Conservation (phyloP, 2,329 filamentous ascomycete species). For the Tolypocladium nubicola region DNA sequence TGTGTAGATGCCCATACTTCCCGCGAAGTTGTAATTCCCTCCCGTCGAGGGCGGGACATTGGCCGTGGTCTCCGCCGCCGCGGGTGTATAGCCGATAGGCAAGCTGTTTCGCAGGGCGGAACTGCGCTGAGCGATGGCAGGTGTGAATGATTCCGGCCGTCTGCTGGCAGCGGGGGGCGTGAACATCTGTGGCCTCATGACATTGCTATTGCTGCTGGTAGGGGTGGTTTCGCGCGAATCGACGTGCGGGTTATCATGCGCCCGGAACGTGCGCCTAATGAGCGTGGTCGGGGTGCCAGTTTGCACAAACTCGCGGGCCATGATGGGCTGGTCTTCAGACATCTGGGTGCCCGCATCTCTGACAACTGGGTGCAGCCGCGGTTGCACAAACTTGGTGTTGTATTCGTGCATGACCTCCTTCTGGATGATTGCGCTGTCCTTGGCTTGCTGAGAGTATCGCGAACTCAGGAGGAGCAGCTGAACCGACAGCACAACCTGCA, state of each 20-base stretch:
- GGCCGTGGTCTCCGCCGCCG: conserved; percentile 12
- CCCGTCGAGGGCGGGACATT: conserved; percentile 10
- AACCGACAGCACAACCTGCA: conserved; percentile 63
- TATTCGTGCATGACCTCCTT: conserved; percentile 93
- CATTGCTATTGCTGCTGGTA: conserved; percentile 19
- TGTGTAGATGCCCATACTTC: conserved; percentile 68
- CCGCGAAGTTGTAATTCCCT: conserved; percentile 39
- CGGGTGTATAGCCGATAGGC: conserved; percentile 19
- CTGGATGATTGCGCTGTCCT: conserved; percentile 75
- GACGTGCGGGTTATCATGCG: conserved; percentile 72
- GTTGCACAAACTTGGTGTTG: conserved; percentile 90
- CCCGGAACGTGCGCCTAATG: conserved; percentile 67
- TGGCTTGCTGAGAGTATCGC: conserved; percentile 72
- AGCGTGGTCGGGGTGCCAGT: conserved; percentile 46
- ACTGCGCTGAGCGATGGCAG: conserved; percentile 15
- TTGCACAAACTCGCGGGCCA: conserved; percentile 32
- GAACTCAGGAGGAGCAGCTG: conserved; percentile 67
- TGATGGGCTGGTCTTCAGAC: conserved; percentile 34
- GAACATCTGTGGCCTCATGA: conserved; percentile 30
- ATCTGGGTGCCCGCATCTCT: conserved; percentile 72
- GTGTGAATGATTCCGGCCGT: conserved; percentile 23
- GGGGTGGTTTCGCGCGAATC: conserved; percentile 47
- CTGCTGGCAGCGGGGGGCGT: conserved; percentile 26
- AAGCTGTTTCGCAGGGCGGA: conserved; percentile 23
- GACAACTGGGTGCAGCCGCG: conserved; percentile 71